Conservation (phyloP, 805 yeast species). For the Phaffomyces opuntiae region DNA sequence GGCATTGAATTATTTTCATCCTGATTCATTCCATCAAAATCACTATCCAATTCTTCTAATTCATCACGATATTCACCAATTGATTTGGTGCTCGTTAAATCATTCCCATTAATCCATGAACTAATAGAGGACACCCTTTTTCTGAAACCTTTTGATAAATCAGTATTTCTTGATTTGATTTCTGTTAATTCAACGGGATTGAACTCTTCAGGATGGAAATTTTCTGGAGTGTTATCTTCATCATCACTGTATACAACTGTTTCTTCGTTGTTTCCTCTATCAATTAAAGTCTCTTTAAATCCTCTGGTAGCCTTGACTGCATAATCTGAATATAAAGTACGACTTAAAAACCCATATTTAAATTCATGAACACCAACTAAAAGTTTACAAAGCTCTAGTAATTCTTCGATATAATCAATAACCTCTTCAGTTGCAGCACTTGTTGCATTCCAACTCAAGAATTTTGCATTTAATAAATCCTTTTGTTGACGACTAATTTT, state of each 20-base stretch:
- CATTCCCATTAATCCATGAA: slow-evolving; percentile 22
- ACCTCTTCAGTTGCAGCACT: slow-evolving; percentile 43
- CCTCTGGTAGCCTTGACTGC: slow-evolving; percentile 35
- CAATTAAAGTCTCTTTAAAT: slow-evolving; percentile 7
- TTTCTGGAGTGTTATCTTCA: neutral
- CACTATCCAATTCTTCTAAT: slow-evolving; percentile 10
- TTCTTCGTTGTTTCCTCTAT: slow-evolving; percentile 5
- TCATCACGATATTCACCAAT: slow-evolving; percentile 17
- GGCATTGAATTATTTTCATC: slow-evolving; percentile 22
- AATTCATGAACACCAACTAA: slow-evolving; percentile 43
- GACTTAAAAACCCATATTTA: slow-evolving; percentile 43
- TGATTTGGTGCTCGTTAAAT: slow-evolving; percentile 18
- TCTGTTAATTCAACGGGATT: slow-evolving; percentile 7
- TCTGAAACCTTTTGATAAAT: slow-evolving; percentile 25
- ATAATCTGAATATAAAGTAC: slow-evolving; percentile 38
- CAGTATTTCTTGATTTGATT: neutral
- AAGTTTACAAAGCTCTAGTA: slow-evolving; percentile 32
- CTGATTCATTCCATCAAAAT: slow-evolving; percentile 4
- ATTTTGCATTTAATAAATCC: slow-evolving; percentile 29
- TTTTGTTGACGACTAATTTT: slow-evolving; percentile 20
- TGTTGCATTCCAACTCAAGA: slow-evolving; percentile 46
- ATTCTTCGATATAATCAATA: slow-evolving; percentile 42
- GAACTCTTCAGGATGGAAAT: neutral
- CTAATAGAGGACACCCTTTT: slow-evolving; percentile 31
- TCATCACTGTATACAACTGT: neutral